Evolutionary conservation across 2,329 filamentous ascomycete species (phyloP), one percentile per base, ranked within the genome.

Genomic region (Phaeophleospora eucalypticola): DNA sequence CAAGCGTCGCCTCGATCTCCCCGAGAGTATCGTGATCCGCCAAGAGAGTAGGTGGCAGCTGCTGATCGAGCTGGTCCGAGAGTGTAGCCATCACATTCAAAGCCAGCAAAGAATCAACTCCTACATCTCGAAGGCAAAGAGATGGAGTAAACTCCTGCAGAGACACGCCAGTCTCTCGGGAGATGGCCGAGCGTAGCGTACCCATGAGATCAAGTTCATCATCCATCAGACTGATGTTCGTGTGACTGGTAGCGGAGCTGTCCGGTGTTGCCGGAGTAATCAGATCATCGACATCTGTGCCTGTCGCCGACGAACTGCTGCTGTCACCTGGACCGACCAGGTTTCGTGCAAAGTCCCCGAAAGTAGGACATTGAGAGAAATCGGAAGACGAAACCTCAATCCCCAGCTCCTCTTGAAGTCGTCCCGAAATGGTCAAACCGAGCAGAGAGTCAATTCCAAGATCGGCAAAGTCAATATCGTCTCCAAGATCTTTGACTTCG

Each of bases 51-150:
- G 29, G 18, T 20, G 36, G 36, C 16, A 37, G n/a, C 15, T 37
- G 12, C 3, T 17, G 16, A 17, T 37, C 60, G 4, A 64, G 52
- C 41, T 64, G 53, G 18, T 64, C 61, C 20, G 48, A 40, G 29
- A 65, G 50, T 12, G 57, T 45, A n/a, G 48, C 47, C 1, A 41
- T 46, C 21, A 66, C 57, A 16, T 52, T 53, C 19, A 66, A 41
- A 12, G 50, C 47, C 8, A 62, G 41, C 4, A 66, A 49, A 36
- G 61, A 62, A 48, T 66, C 62, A 15, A 66, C 48, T 12, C 63
- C 62, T 17, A 58, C 33, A 29, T 65, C 62, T 8, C 48, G 49
- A 40, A 65, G 60, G 24, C 20, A 43, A 15, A 53, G 49, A 15
- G 56, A 52, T 17, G 60, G 56, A 16, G 53, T 62, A 15, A 66